A percentile compares a stretch with the other conserved stretches of the same genome.
Evolutionary conservation across 495 filamentous ascomycete genomes (phyloP).

Genomic region (Daldinia vernicosa): DNA sequence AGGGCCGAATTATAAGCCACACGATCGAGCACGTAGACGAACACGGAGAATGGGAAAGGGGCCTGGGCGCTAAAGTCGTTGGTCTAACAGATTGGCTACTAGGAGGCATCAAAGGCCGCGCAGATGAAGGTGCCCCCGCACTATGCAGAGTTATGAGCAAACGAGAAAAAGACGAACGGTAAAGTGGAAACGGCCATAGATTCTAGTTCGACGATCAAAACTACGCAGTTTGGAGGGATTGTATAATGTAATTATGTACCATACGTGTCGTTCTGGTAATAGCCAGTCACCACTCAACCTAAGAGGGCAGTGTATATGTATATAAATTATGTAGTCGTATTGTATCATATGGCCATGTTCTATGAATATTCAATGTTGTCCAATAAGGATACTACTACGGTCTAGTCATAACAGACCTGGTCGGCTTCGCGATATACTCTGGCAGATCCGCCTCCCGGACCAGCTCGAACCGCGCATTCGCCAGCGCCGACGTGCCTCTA

Average conservation of each 20-base stretch:
- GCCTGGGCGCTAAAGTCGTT: slow-evolving; percentile 74
- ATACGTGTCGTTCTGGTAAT: slow-evolving; percentile 24
- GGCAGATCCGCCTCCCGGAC: slow-evolving; percentile 48
- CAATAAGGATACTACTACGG: background rate
- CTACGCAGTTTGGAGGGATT: background rate
- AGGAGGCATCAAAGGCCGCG: slow-evolving; percentile 63
- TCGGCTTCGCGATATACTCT: slow-evolving; percentile 37
- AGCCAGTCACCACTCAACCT: slow-evolving; percentile 37
- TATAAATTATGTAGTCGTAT: slow-evolving; percentile 28
- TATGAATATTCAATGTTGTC: background rate
- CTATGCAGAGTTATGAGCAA: slow-evolving; percentile 30
- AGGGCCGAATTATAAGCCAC: slow-evolving; percentile 83
- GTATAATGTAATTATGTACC: slow-evolving; percentile 40
- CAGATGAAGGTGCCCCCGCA: slow-evolving; percentile 44
- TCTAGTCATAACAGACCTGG: slow-evolving; percentile 4
- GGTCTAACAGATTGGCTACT: slow-evolving; percentile 90
- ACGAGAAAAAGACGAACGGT: slow-evolving; percentile 17
- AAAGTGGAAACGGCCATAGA: slow-evolving; percentile 13
- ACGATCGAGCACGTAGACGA: slow-evolving; percentile 93
- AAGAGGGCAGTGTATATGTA: slow-evolving; percentile 36
- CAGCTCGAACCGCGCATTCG: slow-evolving; percentile 49
- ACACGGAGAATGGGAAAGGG: slow-evolving; percentile 70
- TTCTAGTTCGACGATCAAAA: background rate
- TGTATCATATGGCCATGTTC: background rate
- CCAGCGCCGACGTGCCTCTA: slow-evolving; percentile 47